Base-by-base conservation (phyloP, 176 grass and related monocot genomes). In the Chrysopogon serrulatus region DNA sequence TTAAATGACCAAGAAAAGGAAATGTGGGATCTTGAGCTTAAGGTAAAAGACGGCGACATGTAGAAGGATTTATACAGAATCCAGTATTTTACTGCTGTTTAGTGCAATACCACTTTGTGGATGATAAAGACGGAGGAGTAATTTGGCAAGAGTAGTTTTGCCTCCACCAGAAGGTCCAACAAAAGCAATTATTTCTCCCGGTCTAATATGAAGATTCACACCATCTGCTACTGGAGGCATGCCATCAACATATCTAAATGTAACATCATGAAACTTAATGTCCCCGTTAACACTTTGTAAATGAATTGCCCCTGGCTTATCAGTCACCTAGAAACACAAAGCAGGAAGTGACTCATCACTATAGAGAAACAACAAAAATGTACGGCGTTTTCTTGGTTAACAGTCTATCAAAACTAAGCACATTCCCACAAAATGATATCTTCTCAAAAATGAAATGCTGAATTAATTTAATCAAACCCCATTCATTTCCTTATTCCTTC, bases 161-260 rank as follows among this genome's bases (percentile, higher is more conserved):
- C 91, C 94, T 79, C 94, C 91, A 79, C 94, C 94, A 41, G 94
- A 96, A 39, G 94, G 91, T 68, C 91, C 91, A 26, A 93, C 81
- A 37, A 96, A 68, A 77, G 91, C 91, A 85, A 96, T 88, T 68
- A 75, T 91, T 85, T 96, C 94, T 77, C 94, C 88, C 16, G 84
- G 78, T 53, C 23, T 89, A 68, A 93, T 87, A 90, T 89, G 91
- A 71, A 96, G 86, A 81, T 87, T 84, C 43, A 91, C 14, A 1
- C 78, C 73, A 89, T 96, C 84, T 67, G 81, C 54, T 76, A 89
- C 71, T 73, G 82, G 62, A 73, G 91, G 84, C 81, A 85, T 86
- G 69, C 68, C 80, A 68, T 84, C 77, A 76, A 7, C 68, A 85
- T 93, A 96, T 84, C 68, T 72, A 80, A 96, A 96, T 78, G 84